These are phyloP conservation scores for Fusarium proliferatum DNA, from an alignment of 2,329 filamentous ascomycete species.

Conservation along the genomic window DNA sequence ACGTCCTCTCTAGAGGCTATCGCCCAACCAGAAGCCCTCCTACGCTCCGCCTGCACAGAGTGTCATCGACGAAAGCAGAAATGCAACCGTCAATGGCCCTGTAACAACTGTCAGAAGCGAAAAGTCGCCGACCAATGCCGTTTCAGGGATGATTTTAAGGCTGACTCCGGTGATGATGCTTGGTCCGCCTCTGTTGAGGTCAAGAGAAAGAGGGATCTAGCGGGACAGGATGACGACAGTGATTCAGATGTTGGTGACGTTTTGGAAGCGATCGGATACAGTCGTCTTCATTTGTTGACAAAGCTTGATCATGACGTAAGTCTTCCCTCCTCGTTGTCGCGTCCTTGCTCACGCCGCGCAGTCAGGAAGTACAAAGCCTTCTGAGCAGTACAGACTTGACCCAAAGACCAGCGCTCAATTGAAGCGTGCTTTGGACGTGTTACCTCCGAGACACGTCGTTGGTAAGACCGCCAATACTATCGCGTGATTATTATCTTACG, in stretches of 20 bases:
- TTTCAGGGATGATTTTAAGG: conserved; percentile 19
- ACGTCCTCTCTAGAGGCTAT: neutral
- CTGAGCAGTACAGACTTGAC: conserved; percentile 12
- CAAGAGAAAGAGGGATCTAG: conserved; percentile 15
- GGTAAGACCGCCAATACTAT: neutral
- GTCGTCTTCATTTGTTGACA: conserved; percentile 19
- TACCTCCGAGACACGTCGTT: conserved; percentile 14
- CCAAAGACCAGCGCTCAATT: conserved; percentile 13
- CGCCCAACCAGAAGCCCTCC: neutral
- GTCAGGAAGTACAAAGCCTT: conserved; percentile 17
- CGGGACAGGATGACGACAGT: neutral
- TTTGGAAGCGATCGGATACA: conserved; percentile 22
- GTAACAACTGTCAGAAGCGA: conserved; percentile 22
- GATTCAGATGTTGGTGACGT: conserved; percentile 24
- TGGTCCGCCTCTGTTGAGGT: conserved; percentile 23
- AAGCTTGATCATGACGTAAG: conserved; percentile 25
- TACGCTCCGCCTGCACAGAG: conserved; percentile 16
- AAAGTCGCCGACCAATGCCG: conserved; percentile 27
- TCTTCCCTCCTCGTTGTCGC: neutral
- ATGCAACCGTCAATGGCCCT: conserved; percentile 26
- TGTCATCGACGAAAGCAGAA: conserved; percentile 28
- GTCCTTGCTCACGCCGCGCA: neutral
- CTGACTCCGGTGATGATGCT: neutral
- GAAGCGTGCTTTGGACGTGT: conserved; percentile 1
- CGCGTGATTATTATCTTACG: neutral